A percentile compares a stretch with the other conserved stretches of the same genome.
Conservation (phyloP, 2,329 filamentous ascomycete genomes). For the Exophiala viscosa region DNA sequence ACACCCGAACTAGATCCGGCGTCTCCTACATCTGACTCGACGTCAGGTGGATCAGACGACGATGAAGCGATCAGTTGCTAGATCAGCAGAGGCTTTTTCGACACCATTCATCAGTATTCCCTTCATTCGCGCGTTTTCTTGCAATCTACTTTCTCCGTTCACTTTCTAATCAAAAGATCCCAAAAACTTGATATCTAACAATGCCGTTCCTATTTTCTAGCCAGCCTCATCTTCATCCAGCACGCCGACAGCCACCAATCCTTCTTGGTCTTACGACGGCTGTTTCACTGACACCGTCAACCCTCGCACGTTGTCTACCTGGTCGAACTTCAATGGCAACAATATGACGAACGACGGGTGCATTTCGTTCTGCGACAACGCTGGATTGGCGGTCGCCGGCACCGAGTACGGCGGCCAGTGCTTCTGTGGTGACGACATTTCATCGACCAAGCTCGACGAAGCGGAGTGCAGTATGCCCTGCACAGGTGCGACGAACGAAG, state of each 20-base stretch:
- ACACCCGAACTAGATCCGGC: not conserved
- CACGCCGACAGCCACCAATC: constrained; percentile 1
- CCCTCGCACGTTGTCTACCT: constrained; percentile 40
- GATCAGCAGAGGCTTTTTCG: no score
- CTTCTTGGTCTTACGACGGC: constrained; percentile 31
- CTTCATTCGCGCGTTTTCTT: not conserved
- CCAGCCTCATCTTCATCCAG: constrained; percentile 1
- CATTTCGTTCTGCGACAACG: constrained; percentile 46
- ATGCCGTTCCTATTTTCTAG: no score
- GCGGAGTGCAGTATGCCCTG: constrained; percentile 29
- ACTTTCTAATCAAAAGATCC: not conserved
- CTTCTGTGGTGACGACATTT: constrained; percentile 44
- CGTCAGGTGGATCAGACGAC: constrained; percentile 9
- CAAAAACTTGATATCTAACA: not conserved
- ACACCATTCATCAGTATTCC: not conserved
- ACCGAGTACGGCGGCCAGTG: constrained; percentile 50
- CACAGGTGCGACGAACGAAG: constrained; percentile 44
- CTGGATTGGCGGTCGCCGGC: constrained; percentile 47
- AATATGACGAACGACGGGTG: constrained; percentile 46
- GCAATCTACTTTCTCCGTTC: not conserved
- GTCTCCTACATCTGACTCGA: constrained; percentile 7
- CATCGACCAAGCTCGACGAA: constrained; percentile 10
- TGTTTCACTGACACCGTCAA: constrained; percentile 42
- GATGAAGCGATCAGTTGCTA: constrained; percentile 1
- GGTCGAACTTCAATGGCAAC: constrained; percentile 40